Evolutionary conservation across 768 basidiomycete genomes (phyloP).

Genomic region (Lactarius psammicola): DNA sequence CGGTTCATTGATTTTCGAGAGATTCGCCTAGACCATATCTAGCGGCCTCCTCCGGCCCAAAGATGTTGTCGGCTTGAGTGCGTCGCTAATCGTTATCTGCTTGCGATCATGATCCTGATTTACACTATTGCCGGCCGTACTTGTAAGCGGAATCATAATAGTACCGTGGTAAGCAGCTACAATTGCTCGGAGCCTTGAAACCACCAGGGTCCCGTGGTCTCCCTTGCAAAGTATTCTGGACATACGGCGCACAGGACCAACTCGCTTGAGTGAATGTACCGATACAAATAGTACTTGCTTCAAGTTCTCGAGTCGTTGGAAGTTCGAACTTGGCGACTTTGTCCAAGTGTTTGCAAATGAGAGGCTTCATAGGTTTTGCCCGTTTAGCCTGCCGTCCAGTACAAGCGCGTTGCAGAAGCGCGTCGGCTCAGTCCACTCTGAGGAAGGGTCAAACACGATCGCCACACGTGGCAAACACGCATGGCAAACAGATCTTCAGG

Average conservation of each 20-base stretch:
- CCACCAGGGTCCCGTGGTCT: too few relatives aligned
- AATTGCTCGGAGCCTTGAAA: neutral
- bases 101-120: neutral
- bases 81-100: neutral
- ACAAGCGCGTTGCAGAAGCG: neutral
- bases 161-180: neutral
- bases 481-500: neutral
- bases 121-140: neutral
- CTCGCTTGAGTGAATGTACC: too few relatives aligned
- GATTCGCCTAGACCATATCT: too few relatives aligned
- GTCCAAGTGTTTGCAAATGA: neutral
- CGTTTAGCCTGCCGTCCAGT: neutral
- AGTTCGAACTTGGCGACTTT: neutral
- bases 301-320: neutral
- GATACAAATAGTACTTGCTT: neutral
- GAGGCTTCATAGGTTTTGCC: neutral
- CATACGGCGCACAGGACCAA: too few relatives aligned
- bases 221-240: too few relatives aligned
- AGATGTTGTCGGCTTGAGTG: neutral
- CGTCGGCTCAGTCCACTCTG: neutral
- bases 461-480: too few relatives aligned
- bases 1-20: too few relatives aligned
- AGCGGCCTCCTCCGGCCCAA: too few relatives aligned
- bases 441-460: neutral
- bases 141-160: too few relatives aligned